Base-by-base conservation (phyloP, 768 basidiomycete species). In the Suillus bovinus region DNA sequence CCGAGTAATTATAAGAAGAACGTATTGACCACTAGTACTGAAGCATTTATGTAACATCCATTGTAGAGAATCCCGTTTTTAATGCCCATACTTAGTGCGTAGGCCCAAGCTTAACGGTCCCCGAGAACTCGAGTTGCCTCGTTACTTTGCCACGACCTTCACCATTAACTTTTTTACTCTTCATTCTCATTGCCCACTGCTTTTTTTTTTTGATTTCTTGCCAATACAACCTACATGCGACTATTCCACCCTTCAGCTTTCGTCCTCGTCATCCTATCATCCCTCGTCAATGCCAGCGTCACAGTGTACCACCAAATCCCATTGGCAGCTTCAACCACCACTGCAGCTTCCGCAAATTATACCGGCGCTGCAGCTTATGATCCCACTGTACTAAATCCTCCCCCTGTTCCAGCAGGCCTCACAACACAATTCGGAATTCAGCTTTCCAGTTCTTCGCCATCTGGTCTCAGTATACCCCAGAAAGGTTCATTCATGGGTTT, bases 401-500 rank as follows among this genome's bases (percentile, higher is more conserved):
- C 78, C 67, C 74, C 31, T 47, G 67, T 59, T 58, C 73, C 24
- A 22, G 60, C 33, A 62, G 70, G 17, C 44, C 67, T 29, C 66
- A 68, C 22, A 22, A 69, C 52, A 70, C 71, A 49, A 60, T 73
- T 50, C 39, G 63, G 52, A n/a, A 61, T 77, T 0, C 70, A 58
- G 53, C 55, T 66, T 49, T 64, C 63, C 13, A 72, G 70, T 54
- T 79, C 52, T 3, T 58, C 67, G 2, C 36, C 46, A 22, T 36
- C 61, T 53, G 69, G 67, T 5, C 63, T 66, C 16, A 61, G 63
- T 11, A 75, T 78, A 41, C 69, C 72, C 4, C 74, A 76, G 58
- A 70, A 69, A 60, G 80, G 80, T 20, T 78, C 79, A 49, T 82
- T 82, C 38, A 71, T 86, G 57, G 87, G 87, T 0, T 88, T 88